Base-by-base conservation (phyloP, 352 stramenopile genomes). In the Phytophthora constricta region DNA sequence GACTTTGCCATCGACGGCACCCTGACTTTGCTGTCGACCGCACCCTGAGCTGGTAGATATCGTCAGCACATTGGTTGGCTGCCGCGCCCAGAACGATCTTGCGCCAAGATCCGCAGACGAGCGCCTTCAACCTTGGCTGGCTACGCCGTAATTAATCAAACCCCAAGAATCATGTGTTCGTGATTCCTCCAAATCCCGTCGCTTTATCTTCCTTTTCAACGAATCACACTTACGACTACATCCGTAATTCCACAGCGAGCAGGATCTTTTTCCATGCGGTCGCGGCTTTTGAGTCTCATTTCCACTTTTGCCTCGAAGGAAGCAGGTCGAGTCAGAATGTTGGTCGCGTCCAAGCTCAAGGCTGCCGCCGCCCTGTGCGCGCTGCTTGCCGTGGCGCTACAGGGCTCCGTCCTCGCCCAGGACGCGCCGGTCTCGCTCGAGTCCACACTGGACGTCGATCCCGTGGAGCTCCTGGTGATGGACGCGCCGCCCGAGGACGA, bases 261-360 rank as follows among this genome's bases (percentile, higher is more conserved):
- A 20, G 16, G 41, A 47, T 47, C 41, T 47, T 47, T 47, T 47
- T 2, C 31, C 2, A 7, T 47, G 41, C 41, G 16, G 41, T 47
- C 14, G 14, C 14, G 41, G 14, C 19, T 20, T 47, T 47, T 47
- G 41, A 23, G 19, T 37, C 45, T 68, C 68, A 77, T 61, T 77
- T 70, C 47, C 50, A 19, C 28, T 55, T 77, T 65, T 46, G 53
- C 69, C 58, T 20, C 22, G 43, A 61, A 5, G 39, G 4, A 47
- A 64, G 16, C 58, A 77, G 51, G 14, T 5, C 42, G 5, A 62
- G 23, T 10, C 9, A 67, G 54, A 65, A 67, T 75, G 70, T 16
- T 78, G 65, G 62, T 58, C 57, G 52, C 51, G 23, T 67, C 54
- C 14, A 50, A 55, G 20, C 59, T 65, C 2, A 75, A 70, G 57